phyloP scores from a whole-genome alignment of 164 flowering plant genomes.

The Tetracentron sinense region DNA sequence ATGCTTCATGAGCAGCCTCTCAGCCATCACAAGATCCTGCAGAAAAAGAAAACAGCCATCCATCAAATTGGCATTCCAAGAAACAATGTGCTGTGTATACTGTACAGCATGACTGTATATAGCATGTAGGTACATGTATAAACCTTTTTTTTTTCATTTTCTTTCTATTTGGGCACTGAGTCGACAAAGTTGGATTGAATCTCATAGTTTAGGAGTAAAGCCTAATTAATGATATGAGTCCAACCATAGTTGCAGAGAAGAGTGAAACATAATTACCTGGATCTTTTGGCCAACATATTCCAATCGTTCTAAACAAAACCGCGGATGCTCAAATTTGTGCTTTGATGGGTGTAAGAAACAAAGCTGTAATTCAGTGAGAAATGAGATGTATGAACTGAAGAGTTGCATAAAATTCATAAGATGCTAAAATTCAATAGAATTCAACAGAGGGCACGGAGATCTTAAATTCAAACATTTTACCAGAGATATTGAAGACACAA shows the following conservation, averaged over 20 bases:
- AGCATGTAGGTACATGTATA: too few relatives aligned
- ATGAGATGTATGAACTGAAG: background rate
- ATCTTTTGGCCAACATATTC: slow-evolving; percentile 98
- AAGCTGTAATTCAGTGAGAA: slow-evolving; percentile 46
- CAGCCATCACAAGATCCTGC: slow-evolving; percentile 96
- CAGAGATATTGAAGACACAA: background rate
- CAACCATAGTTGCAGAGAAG: too few relatives aligned
- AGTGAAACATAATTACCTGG: slow-evolving; percentile 79
- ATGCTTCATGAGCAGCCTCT: slow-evolving; percentile 93
- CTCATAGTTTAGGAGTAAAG: too few relatives aligned
- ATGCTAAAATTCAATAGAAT: background rate
- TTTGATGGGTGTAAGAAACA: slow-evolving; percentile 92
- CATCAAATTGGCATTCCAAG: background rate
- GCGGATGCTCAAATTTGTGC: slow-evolving; percentile 89
- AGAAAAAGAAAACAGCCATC: slow-evolving; percentile 5
- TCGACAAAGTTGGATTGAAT: too few relatives aligned
- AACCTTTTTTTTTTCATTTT: too few relatives aligned
- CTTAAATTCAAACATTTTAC: background rate
- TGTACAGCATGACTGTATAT: too few relatives aligned
- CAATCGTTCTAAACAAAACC: slow-evolving; percentile 85
- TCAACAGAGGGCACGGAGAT: background rate
- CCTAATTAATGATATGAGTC: too few relatives aligned
- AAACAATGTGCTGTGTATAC: too few relatives aligned
- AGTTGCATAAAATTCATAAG: background rate
- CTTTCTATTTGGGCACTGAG: too few relatives aligned